These are phyloP conservation scores for Ustilago shanxiensis DNA, from an alignment of 1,284 basidiomycete genomes.

Conservation along the genomic window DNA sequence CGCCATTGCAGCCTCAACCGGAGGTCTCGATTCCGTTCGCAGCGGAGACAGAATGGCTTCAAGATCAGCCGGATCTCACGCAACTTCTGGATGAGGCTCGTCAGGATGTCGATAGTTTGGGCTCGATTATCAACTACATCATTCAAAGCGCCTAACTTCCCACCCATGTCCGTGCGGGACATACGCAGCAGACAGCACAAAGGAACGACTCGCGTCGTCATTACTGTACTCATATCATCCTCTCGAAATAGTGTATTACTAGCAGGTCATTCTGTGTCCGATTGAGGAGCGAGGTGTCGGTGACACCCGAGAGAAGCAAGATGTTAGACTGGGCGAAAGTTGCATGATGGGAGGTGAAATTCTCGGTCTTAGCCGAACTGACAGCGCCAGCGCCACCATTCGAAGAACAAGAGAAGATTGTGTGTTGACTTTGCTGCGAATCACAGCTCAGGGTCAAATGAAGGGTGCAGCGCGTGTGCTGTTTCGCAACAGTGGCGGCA, in stretches of 20 bases:
- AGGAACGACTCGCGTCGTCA: background rate
- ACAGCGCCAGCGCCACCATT: constrained; percentile 5
- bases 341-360: background rate
- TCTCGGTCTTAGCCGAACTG: constrained; percentile 11
- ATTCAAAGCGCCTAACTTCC: constrained; percentile 32
- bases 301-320: background rate
- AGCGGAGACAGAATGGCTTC: constrained; percentile 37
- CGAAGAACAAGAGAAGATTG: background rate
- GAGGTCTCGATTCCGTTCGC: constrained; percentile 20
- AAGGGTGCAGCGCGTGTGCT: constrained; percentile 7
- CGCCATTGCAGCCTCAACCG: background rate
- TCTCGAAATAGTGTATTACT: constrained; percentile 9
- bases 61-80: constrained; percentile 36
- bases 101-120: constrained; percentile 43
- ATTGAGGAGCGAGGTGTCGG: background rate
- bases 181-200: background rate
- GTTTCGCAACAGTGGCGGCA: background rate
- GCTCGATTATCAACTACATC: constrained; percentile 42
- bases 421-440: background rate
- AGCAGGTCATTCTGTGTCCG: background rate
- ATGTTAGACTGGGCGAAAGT: constrained; percentile 10
- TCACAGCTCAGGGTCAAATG: background rate
- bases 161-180: background rate
- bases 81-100: constrained; percentile 43
- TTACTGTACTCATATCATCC: constrained; percentile 4